Base-by-base conservation (phyloP, 176 grass and related monocot species). In the Puccinellia tenuiflora region DNA sequence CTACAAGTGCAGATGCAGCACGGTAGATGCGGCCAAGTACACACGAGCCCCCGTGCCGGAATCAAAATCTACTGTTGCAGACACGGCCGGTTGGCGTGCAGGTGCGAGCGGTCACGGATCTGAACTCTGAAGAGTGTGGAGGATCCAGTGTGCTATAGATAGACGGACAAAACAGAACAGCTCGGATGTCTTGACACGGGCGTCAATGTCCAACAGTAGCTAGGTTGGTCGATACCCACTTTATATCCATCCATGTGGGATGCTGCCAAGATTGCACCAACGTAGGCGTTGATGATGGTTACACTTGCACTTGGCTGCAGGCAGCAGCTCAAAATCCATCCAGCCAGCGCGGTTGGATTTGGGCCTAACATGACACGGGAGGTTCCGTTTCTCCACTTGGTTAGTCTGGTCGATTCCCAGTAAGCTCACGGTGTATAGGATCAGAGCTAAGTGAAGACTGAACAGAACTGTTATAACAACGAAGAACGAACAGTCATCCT, bases 101-200 rank as follows among this genome's bases (percentile, higher is more conserved):
- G n/a, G n/a, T n/a, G n/a, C n/a, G n/a, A n/a, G n/a, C 72, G 64
- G 80, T 21, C 55, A 79, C 76, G 57, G 81, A 88, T 80, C 57
- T 47, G 86, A 43, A 83, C 79, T 79, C 66, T 45, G 87, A 47
- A 84, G 64, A 22, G 6, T 35, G 13, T 22, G 11, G 67, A 68
- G 12, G 5, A 39, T 40, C 12, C 63, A 52, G 48, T 69, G 47
- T n/a, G n/a, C 82, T 2, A 34, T 34, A 34, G 33, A 34, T 16
- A 30, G 69, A 31, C 3, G 17, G 83, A 82, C 83, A 78, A 86
- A 79, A 83, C 8, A 74, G 65, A 83, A 60, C 79, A 90, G 75
- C 88, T 90, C 73, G 70, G 56, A 57, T 73, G 81, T 80, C 63
- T 76, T 73, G 57, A 75, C 79, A 21, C n/a, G 74, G 84, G 65